Conservation (phyloP, 73 alveolate species). For the Tetrahymena thermophila region DNA sequence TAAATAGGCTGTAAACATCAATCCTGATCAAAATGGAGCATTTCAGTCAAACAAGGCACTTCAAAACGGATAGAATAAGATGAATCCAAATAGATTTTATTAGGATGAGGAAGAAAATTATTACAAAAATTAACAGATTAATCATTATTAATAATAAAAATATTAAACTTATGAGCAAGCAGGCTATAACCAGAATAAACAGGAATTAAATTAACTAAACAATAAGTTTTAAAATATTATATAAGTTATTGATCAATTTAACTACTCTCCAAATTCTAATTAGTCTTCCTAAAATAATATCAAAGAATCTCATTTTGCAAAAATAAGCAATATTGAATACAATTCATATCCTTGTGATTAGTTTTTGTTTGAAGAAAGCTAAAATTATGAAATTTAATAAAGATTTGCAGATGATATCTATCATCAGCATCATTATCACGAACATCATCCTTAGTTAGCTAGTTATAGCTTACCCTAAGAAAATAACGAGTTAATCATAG, state of each 20-base stretch:
- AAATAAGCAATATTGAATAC: background rate
- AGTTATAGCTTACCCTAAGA: background rate
- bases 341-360: background rate
- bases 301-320: background rate
- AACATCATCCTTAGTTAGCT: background rate
- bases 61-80: background rate
- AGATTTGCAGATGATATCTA: background rate
- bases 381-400: background rate
- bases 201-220: background rate
- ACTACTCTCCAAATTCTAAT: background rate
- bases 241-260: background rate
- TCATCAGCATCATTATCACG: background rate
- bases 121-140: background rate
- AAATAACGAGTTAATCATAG: background rate
- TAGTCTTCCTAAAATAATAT: background rate
- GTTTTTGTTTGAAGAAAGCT: background rate
- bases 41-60: background rate
- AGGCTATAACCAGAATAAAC: background rate
- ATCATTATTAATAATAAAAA: background rate
- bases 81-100: background rate
- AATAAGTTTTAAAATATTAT: background rate
- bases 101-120: background rate
- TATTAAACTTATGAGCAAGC: background rate
- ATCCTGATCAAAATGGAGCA: background rate
- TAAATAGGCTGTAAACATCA: background rate